Evolutionary conservation across 148 eudicot species (phyloP).

Genomic region (Hydrangea macrophylla): DNA sequence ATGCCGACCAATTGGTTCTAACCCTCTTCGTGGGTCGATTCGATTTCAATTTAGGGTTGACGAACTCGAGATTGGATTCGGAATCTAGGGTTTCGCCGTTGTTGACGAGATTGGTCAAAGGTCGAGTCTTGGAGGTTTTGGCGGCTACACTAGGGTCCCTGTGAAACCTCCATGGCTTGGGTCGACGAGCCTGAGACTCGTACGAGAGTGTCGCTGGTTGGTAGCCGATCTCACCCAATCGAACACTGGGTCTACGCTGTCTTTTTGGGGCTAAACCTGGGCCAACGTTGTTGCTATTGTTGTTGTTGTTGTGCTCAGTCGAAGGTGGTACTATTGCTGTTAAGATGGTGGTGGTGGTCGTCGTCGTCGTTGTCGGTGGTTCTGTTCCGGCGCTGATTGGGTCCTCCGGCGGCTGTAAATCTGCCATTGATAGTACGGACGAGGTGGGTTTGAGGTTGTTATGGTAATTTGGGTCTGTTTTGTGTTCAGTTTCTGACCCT

Average conservation of each 20-base stretch:
- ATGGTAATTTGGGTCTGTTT: too few species aligned
- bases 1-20: conserved; percentile 23
- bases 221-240: conserved; percentile 46
- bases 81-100: conserved; percentile 15
- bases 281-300: conserved; percentile 1
- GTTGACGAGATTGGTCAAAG: conserved; percentile 37
- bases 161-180: conserved; percentile 30
- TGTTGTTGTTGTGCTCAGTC: conserved; percentile 13
- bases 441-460: too few species aligned
- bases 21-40: conserved; percentile 24
- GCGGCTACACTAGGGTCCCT: conserved; percentile 15
- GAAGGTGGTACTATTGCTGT: conserved; percentile 24
- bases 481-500: too few species aligned
- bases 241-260: conserved; percentile 49
- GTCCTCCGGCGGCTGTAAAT: conserved; percentile 6
- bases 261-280: conserved; percentile 27
- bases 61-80: conserved; percentile 16
- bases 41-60: conserved; percentile 4
- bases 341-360: conserved; percentile 3
- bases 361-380: too few species aligned
- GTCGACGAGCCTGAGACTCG: conserved; percentile 21
- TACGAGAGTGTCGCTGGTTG: conserved; percentile 18
- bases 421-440: conserved; percentile 6
- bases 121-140: conserved; percentile 34
- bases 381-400: conserved; percentile 3